These are phyloP conservation scores for Astragalus membranaceus DNA, from an alignment of 306 rosid species.

Conservation along the genomic window DNA sequence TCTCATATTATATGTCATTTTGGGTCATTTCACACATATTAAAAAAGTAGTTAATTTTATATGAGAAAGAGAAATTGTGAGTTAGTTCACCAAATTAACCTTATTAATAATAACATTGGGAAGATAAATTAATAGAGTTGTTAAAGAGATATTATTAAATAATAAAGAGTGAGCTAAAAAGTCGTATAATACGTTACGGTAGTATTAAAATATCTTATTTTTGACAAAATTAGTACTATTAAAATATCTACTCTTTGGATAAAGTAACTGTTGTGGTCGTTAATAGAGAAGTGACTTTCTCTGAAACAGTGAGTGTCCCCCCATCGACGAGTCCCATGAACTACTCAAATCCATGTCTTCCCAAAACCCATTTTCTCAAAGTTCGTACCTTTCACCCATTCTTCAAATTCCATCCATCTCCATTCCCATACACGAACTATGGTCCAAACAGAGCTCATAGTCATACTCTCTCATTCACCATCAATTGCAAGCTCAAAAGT, in stretches of 20 bases:
- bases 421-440: constrained; percentile 14
- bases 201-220: too few species aligned
- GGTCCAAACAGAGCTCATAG: constrained; percentile 7
- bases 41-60: too few species aligned
- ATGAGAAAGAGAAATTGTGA: too few species aligned
- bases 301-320: background rate
- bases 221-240: too few species aligned
- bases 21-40: too few species aligned
- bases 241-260: constrained; percentile 33
- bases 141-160: too few species aligned
- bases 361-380: constrained; percentile 34
- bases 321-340: constrained; percentile 18
- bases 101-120: too few species aligned
- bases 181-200: too few species aligned
- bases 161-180: too few species aligned
- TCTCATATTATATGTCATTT: too few species aligned
- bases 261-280: constrained; percentile 54
- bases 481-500: constrained; percentile 40
- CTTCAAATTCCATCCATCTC: constrained; percentile 30
- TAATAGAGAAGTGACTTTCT: constrained; percentile 2
- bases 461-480: constrained; percentile 21
- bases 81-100: too few species aligned
- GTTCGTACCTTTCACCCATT: constrained; percentile 26
- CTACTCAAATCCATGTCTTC: constrained; percentile 37
- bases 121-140: too few species aligned